Evolutionary conservation across 495 filamentous ascomycete genomes (phyloP).

Genomic region (Penicillium robsamsonii): DNA sequence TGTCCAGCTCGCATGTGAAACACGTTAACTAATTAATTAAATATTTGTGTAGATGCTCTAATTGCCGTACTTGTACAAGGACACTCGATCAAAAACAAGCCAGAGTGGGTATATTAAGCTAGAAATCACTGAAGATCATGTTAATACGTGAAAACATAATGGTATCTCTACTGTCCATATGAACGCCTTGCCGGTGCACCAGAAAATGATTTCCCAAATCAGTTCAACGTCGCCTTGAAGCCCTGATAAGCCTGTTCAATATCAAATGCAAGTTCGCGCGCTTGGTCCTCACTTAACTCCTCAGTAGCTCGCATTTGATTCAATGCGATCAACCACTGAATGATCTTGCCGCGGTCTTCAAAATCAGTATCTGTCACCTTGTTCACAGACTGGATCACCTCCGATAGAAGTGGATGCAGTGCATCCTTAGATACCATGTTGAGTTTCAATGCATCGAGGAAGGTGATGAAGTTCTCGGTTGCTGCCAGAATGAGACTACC

Average conservation of each 20-base stretch:
- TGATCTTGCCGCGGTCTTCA: slow-evolving; percentile 91
- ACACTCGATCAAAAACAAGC: background rate
- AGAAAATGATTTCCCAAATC: background rate
- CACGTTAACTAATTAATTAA: too few relatives aligned
- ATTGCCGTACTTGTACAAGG: background rate
- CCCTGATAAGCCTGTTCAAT: slow-evolving; percentile 89
- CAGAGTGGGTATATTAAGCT: slow-evolving; percentile 6
- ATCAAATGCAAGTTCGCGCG: slow-evolving; percentile 80
- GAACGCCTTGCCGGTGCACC: slow-evolving; percentile 13
- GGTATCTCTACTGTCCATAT: slow-evolving; percentile 19
- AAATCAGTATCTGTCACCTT: slow-evolving; percentile 93
- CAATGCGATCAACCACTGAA: slow-evolving; percentile 94
- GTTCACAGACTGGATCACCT: slow-evolving; percentile 94
- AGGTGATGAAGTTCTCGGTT: slow-evolving; percentile 97
- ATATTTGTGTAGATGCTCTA: background rate
- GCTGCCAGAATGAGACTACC: slow-evolving; percentile 78
- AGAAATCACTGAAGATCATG: background rate
- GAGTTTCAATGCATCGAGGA: slow-evolving; percentile 88
- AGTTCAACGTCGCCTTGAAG: slow-evolving; percentile 72
- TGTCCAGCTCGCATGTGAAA: too few relatives aligned
- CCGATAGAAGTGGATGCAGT: slow-evolving; percentile 86
- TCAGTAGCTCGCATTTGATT: slow-evolving; percentile 97
- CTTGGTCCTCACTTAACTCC: slow-evolving; percentile 83
- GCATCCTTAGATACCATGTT: slow-evolving; percentile 91
- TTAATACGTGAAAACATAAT: slow-evolving; percentile 3